A percentile compares a stretch with the other conserved stretches of the same genome.
phyloP scores from a whole-genome alignment of 306 rosid species.

The Corylus americana region DNA sequence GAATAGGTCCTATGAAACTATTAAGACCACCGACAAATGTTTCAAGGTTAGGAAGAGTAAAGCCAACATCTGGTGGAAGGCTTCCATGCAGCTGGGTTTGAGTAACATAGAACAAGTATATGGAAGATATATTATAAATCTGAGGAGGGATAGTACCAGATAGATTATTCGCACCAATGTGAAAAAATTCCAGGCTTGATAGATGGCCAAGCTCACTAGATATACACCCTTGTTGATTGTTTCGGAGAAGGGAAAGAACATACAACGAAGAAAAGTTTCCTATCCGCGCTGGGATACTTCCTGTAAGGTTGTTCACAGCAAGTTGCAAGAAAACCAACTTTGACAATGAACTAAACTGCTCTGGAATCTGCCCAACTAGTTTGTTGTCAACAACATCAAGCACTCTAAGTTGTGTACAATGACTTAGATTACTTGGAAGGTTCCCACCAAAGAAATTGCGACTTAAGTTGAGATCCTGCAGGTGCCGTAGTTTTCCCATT shows the following conservation, averaged over 20 bases:
- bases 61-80: too few species aligned
- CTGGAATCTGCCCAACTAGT: conserved; percentile 25
- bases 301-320: conserved; percentile 25
- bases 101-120: too few species aligned
- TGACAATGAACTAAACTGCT: conserved; percentile 20
- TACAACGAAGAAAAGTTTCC: conserved; percentile 46
- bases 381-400: not conserved
- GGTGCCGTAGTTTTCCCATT: conserved; percentile 28
- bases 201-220: too few species aligned
- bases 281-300: conserved; percentile 44
- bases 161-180: too few species aligned
- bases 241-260: not conserved
- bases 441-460: conserved; percentile 37
- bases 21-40: too few species aligned
- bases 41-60: too few species aligned
- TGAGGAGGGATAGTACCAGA: too few species aligned
- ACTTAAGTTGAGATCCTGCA: conserved; percentile 30
- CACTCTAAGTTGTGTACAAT: conserved; percentile 18
- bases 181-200: not conserved
- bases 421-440: conserved; percentile 43
- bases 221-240: too few species aligned
- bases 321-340: conserved; percentile 6
- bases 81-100: too few species aligned
- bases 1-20: too few species aligned
- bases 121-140: too few species aligned